Base-by-base conservation (phyloP, 2,329 filamentous ascomycete genomes). In the Simplicillium sp. region DNA sequence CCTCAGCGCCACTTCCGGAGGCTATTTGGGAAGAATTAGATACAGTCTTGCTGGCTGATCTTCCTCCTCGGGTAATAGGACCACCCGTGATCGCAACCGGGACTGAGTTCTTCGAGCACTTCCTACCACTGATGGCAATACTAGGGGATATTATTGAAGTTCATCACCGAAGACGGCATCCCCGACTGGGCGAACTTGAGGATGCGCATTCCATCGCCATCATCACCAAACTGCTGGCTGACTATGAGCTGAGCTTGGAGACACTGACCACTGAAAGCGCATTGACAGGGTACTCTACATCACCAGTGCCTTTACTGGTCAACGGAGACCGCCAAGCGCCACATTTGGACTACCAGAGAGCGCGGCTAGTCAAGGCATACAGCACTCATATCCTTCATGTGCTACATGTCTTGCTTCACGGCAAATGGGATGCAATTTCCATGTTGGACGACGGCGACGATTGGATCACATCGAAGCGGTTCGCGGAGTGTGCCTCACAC, bases 91-190 rank as follows among this genome's bases (percentile, higher is more conserved):
- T 48, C 16, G 57, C 63, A 29, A 60, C 62, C 1, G 68, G 68
- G 1, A 59, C 59, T 4, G 62, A 64, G 1, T 66, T 70, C 31
- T 71, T 72, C 36, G 68, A 71, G 44, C 72, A 65, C 44, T 72
- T 73, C 39, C 52, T 73, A 4, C 69, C 68, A 0, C 54, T 72
- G 2, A 71, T 70, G 62, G 58, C 60, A 1, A 66, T 71, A 7
- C 58, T 71, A 0, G 69, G 69, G 0, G 65, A 72, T 39, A 66
- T 72, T 7, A 66, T 71, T 33, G 64, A 71, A 35, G 51, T 70
- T 4, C 68, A 70, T 44, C 65, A 67, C 40, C 52, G 59, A 11
- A 57, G 61, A 12, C 55, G 60, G 20, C 67, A 72, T 43, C 66
- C 68, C 0, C 57, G 63, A 1, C 54, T 71, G 1, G 62, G 65